These are phyloP conservation scores for Coniella vitis DNA, from an alignment of 2,329 filamentous ascomycete genomes.

Conservation along the genomic window DNA sequence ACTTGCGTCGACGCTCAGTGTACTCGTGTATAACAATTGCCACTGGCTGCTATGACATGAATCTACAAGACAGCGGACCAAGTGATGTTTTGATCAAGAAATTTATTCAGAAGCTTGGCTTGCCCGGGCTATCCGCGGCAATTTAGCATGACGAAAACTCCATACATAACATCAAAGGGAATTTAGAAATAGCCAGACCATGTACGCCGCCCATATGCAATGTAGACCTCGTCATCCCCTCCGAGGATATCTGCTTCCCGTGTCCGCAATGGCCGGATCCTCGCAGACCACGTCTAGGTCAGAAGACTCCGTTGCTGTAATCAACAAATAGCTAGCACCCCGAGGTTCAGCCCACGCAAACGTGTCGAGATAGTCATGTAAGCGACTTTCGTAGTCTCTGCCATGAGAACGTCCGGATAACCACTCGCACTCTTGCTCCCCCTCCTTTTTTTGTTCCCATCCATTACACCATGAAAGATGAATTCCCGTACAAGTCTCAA, in stretches of 20 bases:
- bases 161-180: slow-evolving; percentile 18
- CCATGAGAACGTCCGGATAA: no score
- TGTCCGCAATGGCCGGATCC: slow-evolving; percentile 28
- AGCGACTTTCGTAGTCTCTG: neutral
- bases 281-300: slow-evolving; percentile 38
- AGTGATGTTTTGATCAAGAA: no score
- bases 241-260: slow-evolving; percentile 32
- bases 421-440: no score
- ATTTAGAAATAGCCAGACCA: slow-evolving; percentile 24
- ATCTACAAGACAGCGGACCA: no score
- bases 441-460: no score
- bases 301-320: slow-evolving; percentile 37
- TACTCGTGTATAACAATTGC: no score
- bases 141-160: slow-evolving; percentile 9
- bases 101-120: slow-evolving; percentile 1
- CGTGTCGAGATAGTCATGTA: neutral
- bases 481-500: no score
- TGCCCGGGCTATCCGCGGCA: slow-evolving; percentile 1
- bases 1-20: no score
- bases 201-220: slow-evolving; percentile 43
- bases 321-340: slow-evolving; percentile 12
- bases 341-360: slow-evolving; percentile 4
- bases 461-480: no score
- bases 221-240: slow-evolving; percentile 46
- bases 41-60: no score